Conservation (phyloP, 306 rosid genomes). For the Vigna unguiculata region DNA sequence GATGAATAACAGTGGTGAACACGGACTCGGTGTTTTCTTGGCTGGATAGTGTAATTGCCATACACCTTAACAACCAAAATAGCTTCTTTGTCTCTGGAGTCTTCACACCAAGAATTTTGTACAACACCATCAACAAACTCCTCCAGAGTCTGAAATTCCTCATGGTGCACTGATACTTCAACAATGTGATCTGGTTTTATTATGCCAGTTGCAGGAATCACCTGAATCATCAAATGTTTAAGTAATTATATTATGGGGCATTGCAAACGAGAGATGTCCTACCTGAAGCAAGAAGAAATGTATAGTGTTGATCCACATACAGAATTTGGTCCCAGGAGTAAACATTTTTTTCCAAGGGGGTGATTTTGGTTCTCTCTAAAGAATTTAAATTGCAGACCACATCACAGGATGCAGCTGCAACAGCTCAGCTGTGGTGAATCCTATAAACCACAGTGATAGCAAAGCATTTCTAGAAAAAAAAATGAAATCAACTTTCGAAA, state of each 20-base stretch:
- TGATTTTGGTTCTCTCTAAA: background rate
- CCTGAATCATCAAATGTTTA: conserved; percentile 60
- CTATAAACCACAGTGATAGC: background rate
- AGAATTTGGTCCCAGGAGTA: background rate
- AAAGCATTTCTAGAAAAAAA: background rate
- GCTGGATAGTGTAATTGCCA: conserved; percentile 62
- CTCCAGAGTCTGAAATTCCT: conserved; percentile 75
- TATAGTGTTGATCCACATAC: conserved; percentile 11
- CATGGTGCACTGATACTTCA: conserved; percentile 90
- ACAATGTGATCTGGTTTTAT: conserved; percentile 77
- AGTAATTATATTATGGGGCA: conserved; percentile 29
- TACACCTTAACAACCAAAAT: conserved; percentile 74
- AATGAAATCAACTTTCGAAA: too few species aligned
- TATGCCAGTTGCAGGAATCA: conserved; percentile 82
- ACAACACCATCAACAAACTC: conserved; percentile 86
- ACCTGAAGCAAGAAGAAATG: conserved; percentile 8
- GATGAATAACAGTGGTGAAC: conserved; percentile 80
- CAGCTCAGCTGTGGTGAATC: background rate
- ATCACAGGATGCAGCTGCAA: background rate
- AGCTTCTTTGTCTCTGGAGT: conserved; percentile 84
- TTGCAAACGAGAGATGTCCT: conserved; percentile 35
- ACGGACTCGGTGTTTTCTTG: conserved; percentile 71
- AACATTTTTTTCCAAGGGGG: background rate
- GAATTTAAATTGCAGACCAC: conserved; percentile 1
- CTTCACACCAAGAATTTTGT: conserved; percentile 93